phyloP scores from a whole-genome alignment of 1,284 basidiomycete species.

The Ceratobasidium sp. region DNA sequence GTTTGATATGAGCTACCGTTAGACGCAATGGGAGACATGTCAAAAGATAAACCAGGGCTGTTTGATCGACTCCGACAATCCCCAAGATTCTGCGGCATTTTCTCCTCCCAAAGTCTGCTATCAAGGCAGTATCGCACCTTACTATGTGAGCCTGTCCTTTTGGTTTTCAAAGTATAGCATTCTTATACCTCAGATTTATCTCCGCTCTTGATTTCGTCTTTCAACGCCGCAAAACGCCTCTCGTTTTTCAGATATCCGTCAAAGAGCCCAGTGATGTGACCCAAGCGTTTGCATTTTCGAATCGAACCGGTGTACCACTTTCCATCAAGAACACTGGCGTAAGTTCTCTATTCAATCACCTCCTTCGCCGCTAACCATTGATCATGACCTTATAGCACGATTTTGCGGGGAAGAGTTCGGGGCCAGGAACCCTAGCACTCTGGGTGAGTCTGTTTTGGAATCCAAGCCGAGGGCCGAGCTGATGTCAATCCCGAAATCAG shows the following conservation, averaged over 20 bases:
- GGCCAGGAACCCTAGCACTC: conserved; percentile 19
- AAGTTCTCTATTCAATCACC: neutral
- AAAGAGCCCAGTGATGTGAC: conserved; percentile 52
- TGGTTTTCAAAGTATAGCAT: no score
- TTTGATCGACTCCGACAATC: conserved; percentile 1
- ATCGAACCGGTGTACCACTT: conserved; percentile 52
- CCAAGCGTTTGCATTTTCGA: conserved; percentile 55
- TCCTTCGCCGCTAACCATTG: neutral
- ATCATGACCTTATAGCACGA: neutral
- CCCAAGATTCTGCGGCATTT: neutral
- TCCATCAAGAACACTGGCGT: conserved; percentile 60
- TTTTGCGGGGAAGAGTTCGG: conserved; percentile 11
- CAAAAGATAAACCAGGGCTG: conserved; percentile 24
- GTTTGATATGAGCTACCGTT: neutral
- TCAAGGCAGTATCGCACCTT: conserved; percentile 53
- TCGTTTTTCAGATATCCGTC: conserved; percentile 55
- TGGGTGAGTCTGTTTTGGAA: conserved; percentile 3
- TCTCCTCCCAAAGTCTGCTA: conserved; percentile 48
- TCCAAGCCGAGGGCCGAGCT: neutral
- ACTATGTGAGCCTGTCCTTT: conserved; percentile 49
- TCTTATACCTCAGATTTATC: conserved; percentile 11
- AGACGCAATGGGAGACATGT: conserved; percentile 29
- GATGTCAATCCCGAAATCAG: neutral
- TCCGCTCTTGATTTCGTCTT: no score
- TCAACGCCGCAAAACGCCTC: no score